Base-by-base conservation (phyloP, 1,139 yeast genomes). In the Nakaseomyces delphensis region DNA sequence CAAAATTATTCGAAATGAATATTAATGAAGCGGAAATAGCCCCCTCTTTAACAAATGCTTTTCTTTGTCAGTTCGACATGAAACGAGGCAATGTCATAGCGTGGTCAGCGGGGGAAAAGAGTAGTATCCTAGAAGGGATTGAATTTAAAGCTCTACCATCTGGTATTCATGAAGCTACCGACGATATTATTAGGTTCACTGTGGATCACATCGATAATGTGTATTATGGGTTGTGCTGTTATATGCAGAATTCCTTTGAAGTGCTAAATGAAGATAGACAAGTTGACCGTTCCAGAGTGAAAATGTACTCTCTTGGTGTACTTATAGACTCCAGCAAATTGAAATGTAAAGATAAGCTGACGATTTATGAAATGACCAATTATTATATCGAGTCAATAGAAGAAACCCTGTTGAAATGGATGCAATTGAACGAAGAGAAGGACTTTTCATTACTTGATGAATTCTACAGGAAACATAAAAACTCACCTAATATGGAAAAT, bases 121-220 rank as follows among this genome's bases (percentile, higher is more conserved):
- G 51, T 14, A 38, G 52, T 13, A 28, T 47, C 25, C 38, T 66
- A 19, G 55, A 63, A 23, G 68, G 68, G n/a, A 54, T 85, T 15
- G 96, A 87, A 59, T 85, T 74, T 62, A 80, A 82, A 52, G 71
- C 79, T 10, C 65, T 87, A 43, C 96, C 96, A 1, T 81, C 93
- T 0, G 95, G 96, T 1, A 69, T 85, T n/a, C 96, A 86, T 57
- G 75, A 78, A 32, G 69, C 68, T 20, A 40, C 50, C 3, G 60
- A 67, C 33, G 89, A 84, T 50, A 71, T 73, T 1, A 65, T 77
- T 2, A 69, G 73, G 40, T 77, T 78, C 59, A 69, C 68, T 4
- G 70, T 68, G 9, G 62, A 61, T 42, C 55, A 60, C 41, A 53
- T 51, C 38, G 49, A 47, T 2, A 15, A 35, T 3, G 45, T 45